Evolutionary conservation across 2,329 filamentous ascomycete species (phyloP), one percentile per base, ranked within the genome.

Genomic region (Mollisiaceae sp.): DNA sequence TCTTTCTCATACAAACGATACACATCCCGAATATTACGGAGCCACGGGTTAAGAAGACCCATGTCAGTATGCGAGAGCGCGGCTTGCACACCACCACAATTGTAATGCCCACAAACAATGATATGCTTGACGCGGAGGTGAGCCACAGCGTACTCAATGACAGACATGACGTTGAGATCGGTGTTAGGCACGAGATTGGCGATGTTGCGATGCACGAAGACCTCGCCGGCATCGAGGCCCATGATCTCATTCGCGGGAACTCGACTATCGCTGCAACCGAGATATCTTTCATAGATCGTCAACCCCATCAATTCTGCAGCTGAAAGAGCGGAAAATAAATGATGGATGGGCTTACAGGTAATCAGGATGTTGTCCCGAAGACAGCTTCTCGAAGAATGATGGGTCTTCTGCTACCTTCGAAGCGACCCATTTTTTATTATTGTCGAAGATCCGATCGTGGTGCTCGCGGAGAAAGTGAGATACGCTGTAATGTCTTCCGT

Each of bases 131-230:
- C 90, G 76, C 91, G 85, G 47, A 97, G 85, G 78, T 94, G 88
- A 73, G 85, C 83, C 69, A 97, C 92, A 69, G 93, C 91, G 77
- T 93, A 97, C 77, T 95, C 89, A 79, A 97, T 92, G 73, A 97
- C 93, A 77, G 86, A 86, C 77, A 92, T 89, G 59, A 89, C 88
- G 78, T 89, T 93, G 75, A 96, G 85, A 77, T 97, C 94, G 69
- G 88, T 89, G 76, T 89, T 87, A 80, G 88, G 88, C 64, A 97
- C 85, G 70, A 96, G 85, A 82, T 97, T 97, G 80, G 93, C 93
- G 78, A 97, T 97, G 82, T 97, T 97, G 79, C 94, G 91, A 83
- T 97, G 93, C 71, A 96, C 90, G 78, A 97, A 97, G 74, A 94
- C 90, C 79, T 97, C 92, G 72, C 93, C 93, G n/a, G 93, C 92